Conservation (phyloP, 2,329 filamentous ascomycete species). For the Lachnellula arida region DNA sequence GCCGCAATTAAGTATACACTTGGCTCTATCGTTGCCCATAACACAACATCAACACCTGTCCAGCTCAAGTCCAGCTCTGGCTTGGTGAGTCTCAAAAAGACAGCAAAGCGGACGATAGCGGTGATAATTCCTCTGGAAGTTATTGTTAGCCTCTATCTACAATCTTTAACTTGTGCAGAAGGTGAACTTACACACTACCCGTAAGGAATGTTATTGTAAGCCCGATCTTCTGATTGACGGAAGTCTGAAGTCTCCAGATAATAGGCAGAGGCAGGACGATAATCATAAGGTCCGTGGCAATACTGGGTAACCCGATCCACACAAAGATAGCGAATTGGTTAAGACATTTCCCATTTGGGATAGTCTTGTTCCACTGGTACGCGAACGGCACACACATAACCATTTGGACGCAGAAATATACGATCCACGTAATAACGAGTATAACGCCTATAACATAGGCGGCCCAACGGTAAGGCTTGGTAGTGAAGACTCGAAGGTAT, state of each 20-base stretch:
- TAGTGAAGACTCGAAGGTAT: slow-evolving; percentile 5
- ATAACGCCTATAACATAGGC: not conserved
- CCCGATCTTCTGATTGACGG: not conserved
- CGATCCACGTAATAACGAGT: not conserved
- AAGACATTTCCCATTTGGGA: not conserved
- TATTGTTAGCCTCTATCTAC: not conserved
- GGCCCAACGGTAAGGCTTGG: slow-evolving; percentile 1
- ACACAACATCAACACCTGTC: slow-evolving; percentile 14
- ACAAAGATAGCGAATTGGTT: not conserved
- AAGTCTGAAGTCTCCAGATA: slow-evolving; percentile 5
- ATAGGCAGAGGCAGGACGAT: slow-evolving; percentile 4
- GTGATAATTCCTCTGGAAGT: slow-evolving; percentile 1
- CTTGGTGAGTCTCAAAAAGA: not conserved
- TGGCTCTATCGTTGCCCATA: slow-evolving; percentile 24
- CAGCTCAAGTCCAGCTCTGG: slow-evolving; percentile 2
- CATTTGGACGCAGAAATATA: not conserved
- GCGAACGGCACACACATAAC: not conserved
- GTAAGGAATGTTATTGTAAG: slow-evolving; percentile 4
- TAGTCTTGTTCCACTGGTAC: slow-evolving; percentile 2
- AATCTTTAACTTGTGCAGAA: not conserved
- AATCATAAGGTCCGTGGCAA: slow-evolving; percentile 2
- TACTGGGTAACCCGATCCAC: slow-evolving; percentile 2
- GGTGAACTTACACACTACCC: slow-evolving; percentile 13
- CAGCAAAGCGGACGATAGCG: not conserved
- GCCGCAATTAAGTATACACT: slow-evolving; percentile 20